Conservation (phyloP, 768 basidiomycete genomes). For the Rhodotorula babjevae region DNA sequence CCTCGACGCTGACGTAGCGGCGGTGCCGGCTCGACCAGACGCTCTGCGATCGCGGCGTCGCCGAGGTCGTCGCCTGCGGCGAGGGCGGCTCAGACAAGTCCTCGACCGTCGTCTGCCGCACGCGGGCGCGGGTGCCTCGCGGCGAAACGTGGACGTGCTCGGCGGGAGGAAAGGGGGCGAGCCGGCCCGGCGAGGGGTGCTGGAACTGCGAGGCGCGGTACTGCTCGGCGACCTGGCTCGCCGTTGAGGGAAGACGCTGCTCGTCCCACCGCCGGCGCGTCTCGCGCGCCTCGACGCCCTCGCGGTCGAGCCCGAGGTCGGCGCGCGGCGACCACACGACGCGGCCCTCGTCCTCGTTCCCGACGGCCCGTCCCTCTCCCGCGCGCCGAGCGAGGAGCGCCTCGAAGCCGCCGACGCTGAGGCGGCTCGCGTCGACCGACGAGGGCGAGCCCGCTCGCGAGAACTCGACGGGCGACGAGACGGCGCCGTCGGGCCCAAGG, state of each 20-base stretch:
- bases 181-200: not conserved
- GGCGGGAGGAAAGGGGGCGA: not conserved
- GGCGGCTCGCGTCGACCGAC: not conserved
- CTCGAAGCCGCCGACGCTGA: constrained; percentile 21
- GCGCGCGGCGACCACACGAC: constrained; percentile 20
- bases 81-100: too few relatives aligned
- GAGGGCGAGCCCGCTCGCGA: not conserved
- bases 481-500: not conserved
- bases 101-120: not conserved
- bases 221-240: not conserved
- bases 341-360: not conserved
- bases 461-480: not conserved
- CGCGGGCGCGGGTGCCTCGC: not conserved
- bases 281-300: constrained; percentile 19
- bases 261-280: constrained; percentile 1
- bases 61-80: not conserved
- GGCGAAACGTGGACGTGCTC: not conserved
- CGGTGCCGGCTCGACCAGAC: not conserved
- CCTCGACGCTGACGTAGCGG: not conserved
- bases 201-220: too few relatives aligned
- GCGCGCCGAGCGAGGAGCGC: constrained; percentile 3
- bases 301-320: constrained; percentile 9
- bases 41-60: not conserved
- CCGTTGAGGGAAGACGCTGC: not conserved
- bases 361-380: not conserved